Base-by-base conservation (phyloP, 768 basidiomycete species). In the Neoboletus magnificus region DNA sequence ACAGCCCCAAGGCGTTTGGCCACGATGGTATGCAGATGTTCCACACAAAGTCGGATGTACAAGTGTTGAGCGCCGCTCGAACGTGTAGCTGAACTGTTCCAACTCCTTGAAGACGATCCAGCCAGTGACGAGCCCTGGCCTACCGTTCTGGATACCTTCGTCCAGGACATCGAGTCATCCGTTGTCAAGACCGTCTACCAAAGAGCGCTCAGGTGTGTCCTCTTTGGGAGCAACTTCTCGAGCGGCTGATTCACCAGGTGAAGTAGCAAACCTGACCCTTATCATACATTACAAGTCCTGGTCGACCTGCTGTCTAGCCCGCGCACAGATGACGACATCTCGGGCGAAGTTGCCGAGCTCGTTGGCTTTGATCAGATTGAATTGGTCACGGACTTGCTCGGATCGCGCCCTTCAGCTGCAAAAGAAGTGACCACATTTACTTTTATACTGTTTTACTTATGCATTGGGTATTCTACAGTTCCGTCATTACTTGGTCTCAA, bases 331-430 rank as follows among this genome's bases (percentile, higher is more conserved):
- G 90, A 93, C 30, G 83, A 81, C 22, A 87, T 97, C 30, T 89
- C 91, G 27, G 82, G 74, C 27, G 87, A 91, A 61, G 68, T 98
- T 11, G 82, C 81, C 9, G 94, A 97, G 56, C 74, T 91, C 11
- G 68, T 95, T 45, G 96, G 94, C 3, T 91, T 86, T 67, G 90
- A 96, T 48, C 81, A 87, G 18, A 83, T 98, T 46, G 91, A 91
- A 27, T 74, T 93, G 33, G 83, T 88, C 9, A 81, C 81, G 72
- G 81, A 89, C 40, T 79, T 97, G 27, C 70, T 97, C 2, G 66
- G 75, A 18, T 77, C 83, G 30, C 83, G 94, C 22, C 57, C 61
- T 8, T 65, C 69, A 1, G 65, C 87, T 32, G 75, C 71, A 29
- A 60, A 75, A 60, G 75, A 85, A 69, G 89, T 88, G 59, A 61